These are phyloP conservation scores for Xylona heveae DNA, from an alignment of 495 filamentous ascomycete species.

Conservation along the genomic window DNA sequence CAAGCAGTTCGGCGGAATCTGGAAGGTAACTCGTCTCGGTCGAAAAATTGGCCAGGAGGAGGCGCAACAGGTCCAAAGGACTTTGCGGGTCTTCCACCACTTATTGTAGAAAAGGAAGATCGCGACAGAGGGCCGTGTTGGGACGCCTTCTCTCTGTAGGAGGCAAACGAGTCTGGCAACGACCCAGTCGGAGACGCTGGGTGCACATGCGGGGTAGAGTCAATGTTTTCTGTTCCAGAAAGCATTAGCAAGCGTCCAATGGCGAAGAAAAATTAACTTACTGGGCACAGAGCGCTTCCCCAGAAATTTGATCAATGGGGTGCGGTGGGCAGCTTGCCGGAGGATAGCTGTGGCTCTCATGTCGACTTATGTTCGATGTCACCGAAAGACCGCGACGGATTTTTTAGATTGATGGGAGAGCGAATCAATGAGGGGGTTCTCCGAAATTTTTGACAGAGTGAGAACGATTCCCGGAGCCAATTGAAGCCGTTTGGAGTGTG, in stretches of 20 bases:
- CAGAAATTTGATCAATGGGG: slow-evolving; percentile 75
- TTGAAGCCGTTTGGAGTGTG: too few relatives aligned
- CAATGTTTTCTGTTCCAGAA: slow-evolving; percentile 45
- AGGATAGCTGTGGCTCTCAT: slow-evolving; percentile 50
- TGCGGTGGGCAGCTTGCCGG: slow-evolving; percentile 41
- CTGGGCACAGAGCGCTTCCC: slow-evolving; percentile 69
- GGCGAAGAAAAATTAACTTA: slow-evolving; percentile 23
- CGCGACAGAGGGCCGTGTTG: slow-evolving; percentile 70
- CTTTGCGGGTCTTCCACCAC: slow-evolving; percentile 33
- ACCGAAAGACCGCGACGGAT: too few relatives aligned
- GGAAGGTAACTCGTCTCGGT: slow-evolving; percentile 66
- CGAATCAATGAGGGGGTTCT: too few relatives aligned
- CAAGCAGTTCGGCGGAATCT: slow-evolving; percentile 60
- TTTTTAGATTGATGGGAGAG: too few relatives aligned
- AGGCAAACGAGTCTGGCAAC: slow-evolving; percentile 59
- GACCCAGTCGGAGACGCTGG: slow-evolving; percentile 33
- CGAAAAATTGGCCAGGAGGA: slow-evolving; percentile 57
- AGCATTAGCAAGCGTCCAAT: background rate
- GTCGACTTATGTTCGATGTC: slow-evolving; percentile 8
- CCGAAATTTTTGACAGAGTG: too few relatives aligned
- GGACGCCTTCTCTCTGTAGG: slow-evolving; percentile 79
- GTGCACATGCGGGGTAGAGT: slow-evolving; percentile 45
- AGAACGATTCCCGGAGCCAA: too few relatives aligned
- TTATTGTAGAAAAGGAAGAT: slow-evolving; percentile 18
- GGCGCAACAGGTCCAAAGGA: slow-evolving; percentile 51